Evolutionary conservation across 2,329 filamentous ascomycete genomes (phyloP), one percentile per base, ranked within the genome.

Genomic region (Simplicillium aogashimaense): DNA sequence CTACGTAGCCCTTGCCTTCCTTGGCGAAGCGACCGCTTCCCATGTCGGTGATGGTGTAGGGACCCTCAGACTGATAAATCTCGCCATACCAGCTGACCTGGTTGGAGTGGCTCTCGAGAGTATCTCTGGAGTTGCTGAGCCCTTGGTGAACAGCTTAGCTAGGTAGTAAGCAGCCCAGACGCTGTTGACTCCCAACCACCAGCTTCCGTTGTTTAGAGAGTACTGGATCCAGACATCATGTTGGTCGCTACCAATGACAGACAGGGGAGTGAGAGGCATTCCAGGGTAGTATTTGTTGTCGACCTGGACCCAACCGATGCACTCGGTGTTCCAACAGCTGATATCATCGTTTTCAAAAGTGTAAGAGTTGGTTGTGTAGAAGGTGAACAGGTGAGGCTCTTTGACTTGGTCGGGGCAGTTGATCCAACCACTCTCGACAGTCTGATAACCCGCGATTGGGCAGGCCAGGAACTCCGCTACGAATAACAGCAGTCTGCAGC

Each of bases 391-490:
- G 29, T 44, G 42, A 17, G 42, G 42, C 17, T 30, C 17, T 3
- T 29, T 31, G 12, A 28, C 18, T 36, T 44, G 36, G 20, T 13
- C n/a, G 9, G 42, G 42, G 29, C 32, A 44, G 36, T 44, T 44
- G 37, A 44, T 44, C 42, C 42, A 44, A 17, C 42, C 42, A 13
- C 39, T 39, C 36, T 44, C 42, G 18, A 44, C n/a, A 10, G 42
- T 41, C 42, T 44, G 42, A 16, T 36, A 29, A 32, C 42, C n/a
- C 42, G 9, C 38, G 18, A 28, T n/a, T 20, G 13, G 20, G 20
- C 9, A 25, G 20, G 20, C 20, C 20, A 6, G 39, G 37, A 5
- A 42, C 44, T 35, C 29, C 30, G 25, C 30, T 29, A 18, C 20
- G 36, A 7, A 14, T 34, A 3, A 44, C 36, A 13, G 42, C 39